These are phyloP conservation scores for Malus sylvestris DNA, from an alignment of 306 rosid species.

Conservation along the genomic window DNA sequence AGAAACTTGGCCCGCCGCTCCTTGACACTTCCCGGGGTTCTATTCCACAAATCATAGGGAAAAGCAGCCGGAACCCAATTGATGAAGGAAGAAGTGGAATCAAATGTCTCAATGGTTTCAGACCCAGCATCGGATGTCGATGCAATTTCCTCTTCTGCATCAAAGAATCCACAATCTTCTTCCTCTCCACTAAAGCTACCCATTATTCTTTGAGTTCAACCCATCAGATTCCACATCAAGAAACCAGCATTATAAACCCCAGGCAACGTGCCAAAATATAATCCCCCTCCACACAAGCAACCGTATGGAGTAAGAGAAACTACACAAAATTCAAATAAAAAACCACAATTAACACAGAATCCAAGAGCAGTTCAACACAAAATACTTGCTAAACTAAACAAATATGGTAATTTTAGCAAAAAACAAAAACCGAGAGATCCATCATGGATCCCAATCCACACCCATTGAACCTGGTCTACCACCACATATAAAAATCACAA, in stretches of 20 bases:
- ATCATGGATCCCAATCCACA: conserved; percentile 83
- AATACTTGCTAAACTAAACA: conserved; percentile 34
- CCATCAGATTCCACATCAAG: conserved; percentile 69
- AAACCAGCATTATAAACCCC: conserved; percentile 47
- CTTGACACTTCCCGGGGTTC: conserved; percentile 55
- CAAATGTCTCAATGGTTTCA: conserved; percentile 25
- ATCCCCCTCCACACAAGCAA: conserved; percentile 46
- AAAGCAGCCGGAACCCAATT: conserved; percentile 24
- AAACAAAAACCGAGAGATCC: conserved; percentile 61
- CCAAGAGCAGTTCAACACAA: conserved; percentile 47
- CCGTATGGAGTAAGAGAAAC: conserved; percentile 21
- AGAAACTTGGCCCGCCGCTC: conserved; percentile 67
- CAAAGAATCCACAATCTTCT: conserved; percentile 66
- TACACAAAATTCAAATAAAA: conserved; percentile 6
- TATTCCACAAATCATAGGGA: conserved; percentile 55
- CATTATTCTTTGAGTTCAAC: conserved; percentile 66
- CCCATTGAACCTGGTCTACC: conserved; percentile 63
- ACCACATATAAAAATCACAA: conserved; percentile 20
- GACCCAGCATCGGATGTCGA: conserved; percentile 43
- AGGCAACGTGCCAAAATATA: conserved; percentile 38
- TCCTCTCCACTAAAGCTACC: conserved; percentile 72
- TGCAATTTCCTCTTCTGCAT: conserved; percentile 70
- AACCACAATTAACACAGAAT: conserved; percentile 32
- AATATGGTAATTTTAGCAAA: conserved; percentile 26
- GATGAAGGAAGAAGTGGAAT: conserved; percentile 17